These are phyloP conservation scores for Macrolepiota dolichaula DNA, from an alignment of 768 basidiomycete genomes.

Conservation along the genomic window DNA sequence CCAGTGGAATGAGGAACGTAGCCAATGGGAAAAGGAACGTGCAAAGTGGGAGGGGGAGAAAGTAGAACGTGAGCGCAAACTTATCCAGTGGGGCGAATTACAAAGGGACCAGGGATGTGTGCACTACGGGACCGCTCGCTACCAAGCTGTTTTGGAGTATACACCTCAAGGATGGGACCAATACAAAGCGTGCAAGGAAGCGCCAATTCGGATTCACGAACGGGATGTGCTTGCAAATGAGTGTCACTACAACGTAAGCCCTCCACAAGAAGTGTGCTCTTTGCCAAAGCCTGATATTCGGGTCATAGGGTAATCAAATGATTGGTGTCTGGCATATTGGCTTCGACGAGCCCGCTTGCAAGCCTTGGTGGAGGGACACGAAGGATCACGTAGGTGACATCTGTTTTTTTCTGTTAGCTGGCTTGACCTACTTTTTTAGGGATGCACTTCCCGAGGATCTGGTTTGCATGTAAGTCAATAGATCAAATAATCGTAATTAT, in stretches of 20 bases:
- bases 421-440: too few species aligned
- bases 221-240: conserved; percentile 1
- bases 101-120: not conserved
- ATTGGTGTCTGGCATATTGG: conserved; percentile 6
- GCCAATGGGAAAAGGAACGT: not conserved
- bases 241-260: not conserved
- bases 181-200: not conserved
- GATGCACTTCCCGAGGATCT: not conserved
- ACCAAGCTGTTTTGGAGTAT: conserved; percentile 4
- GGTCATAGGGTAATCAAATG: not conserved
- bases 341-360: conserved; percentile 3
- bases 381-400: conserved; percentile 1
- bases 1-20: too few species aligned
- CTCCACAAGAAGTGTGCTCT: not conserved
- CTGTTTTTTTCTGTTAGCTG: too few species aligned
- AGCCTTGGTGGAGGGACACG: conserved; percentile 7
- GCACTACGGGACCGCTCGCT: conserved; percentile 1
- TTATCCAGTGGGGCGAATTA: conserved; percentile 3
- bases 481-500: not conserved
- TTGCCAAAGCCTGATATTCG: not conserved
- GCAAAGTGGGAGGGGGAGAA: not conserved
- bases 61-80: not conserved
- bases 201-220: not conserved
- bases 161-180: not conserved
- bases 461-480: conserved; percentile 7